A percentile compares a stretch with the other conserved stretches of the same genome.
Evolutionary conservation across 768 basidiomycete species (phyloP).

Genomic region (Lactarius trivialis): DNA sequence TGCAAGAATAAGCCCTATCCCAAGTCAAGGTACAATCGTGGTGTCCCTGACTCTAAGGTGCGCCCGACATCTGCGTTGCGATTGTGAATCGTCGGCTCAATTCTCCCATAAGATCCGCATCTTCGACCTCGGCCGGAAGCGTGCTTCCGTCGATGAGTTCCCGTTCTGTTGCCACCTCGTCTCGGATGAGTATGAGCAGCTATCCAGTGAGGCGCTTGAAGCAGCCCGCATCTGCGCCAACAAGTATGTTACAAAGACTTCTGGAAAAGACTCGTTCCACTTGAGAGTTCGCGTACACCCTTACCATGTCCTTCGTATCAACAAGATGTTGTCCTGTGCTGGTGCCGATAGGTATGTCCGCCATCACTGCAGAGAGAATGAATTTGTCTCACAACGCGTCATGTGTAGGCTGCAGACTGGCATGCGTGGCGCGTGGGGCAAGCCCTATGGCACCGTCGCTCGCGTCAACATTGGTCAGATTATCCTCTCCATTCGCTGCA

Average conservation of each 20-base stretch:
- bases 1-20: constrained; percentile 99
- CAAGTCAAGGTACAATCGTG: constrained; percentile 93
- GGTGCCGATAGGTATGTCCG: constrained; percentile 87
- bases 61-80: constrained; percentile 19
- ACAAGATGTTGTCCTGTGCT: constrained; percentile 99
- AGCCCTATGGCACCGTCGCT: constrained; percentile 93
- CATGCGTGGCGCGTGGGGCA: constrained; percentile 99
- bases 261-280: constrained; percentile 99
- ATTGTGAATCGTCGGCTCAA: neutral
- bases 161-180: constrained; percentile 96
- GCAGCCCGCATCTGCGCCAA: constrained; percentile 99
- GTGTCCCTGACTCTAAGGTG: constrained; percentile 95
- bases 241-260: constrained; percentile 98
- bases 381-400: neutral
- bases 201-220: constrained; percentile 93
- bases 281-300: constrained; percentile 95
- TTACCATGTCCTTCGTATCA: constrained; percentile 98
- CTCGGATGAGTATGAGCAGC: constrained; percentile 96
- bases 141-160: constrained; percentile 95
- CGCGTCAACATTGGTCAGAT: constrained; percentile 97
- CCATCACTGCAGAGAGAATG: neutral
- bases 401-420: constrained; percentile 74
- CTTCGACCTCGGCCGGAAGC: constrained; percentile 93
- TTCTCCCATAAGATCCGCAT: constrained; percentile 73
- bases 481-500: constrained; percentile 86